These are phyloP conservation scores for Salinomyces thailandicus DNA, from an alignment of 2,329 filamentous ascomycete species.

Conservation along the genomic window DNA sequence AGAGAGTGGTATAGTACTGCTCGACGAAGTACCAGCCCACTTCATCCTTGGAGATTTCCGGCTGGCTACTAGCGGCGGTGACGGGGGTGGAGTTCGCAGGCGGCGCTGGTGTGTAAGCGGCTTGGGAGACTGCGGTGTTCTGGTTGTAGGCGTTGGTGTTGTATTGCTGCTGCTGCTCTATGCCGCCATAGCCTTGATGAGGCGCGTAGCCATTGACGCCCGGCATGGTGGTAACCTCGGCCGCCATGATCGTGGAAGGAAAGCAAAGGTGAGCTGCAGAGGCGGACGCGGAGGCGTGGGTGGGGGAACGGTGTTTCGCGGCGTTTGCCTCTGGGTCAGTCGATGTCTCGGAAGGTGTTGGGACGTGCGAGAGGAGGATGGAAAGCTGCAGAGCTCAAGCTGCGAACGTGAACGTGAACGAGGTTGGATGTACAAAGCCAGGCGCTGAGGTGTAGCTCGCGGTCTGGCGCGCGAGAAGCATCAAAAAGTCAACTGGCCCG, in stretches of 20 bases:
- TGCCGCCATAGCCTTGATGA: conserved; percentile 29
- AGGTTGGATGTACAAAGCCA: not conserved
- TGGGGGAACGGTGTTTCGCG: not conserved
- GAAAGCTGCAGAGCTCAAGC: not conserved
- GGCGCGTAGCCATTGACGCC: conserved; percentile 39
- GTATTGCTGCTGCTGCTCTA: conserved; percentile 26
- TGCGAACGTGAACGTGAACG: not conserved
- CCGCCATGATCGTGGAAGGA: conserved; percentile 27
- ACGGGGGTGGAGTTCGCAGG: conserved; percentile 15
- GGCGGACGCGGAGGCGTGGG: not conserved
- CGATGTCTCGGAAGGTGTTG: not conserved
- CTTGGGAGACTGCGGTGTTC: conserved; percentile 21
- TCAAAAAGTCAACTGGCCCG: not conserved
- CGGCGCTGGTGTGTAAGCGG: conserved; percentile 14
- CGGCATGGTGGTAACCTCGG: conserved; percentile 29
- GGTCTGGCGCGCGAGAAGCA: not conserved
- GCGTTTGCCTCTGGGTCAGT: too few relatives aligned
- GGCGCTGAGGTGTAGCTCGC: not conserved
- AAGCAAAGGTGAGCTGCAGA: not conserved
- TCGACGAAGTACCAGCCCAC: conserved; percentile 99
- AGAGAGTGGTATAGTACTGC: conserved; percentile 97
- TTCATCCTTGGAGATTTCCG: conserved; percentile 67
- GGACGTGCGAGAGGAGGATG: too few relatives aligned
- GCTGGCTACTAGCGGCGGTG: conserved; percentile 11
- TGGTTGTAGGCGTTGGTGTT: conserved; percentile 22